phyloP scores from a whole-genome alignment of 2,329 filamentous ascomycete species.

The Didymella pomorum region DNA sequence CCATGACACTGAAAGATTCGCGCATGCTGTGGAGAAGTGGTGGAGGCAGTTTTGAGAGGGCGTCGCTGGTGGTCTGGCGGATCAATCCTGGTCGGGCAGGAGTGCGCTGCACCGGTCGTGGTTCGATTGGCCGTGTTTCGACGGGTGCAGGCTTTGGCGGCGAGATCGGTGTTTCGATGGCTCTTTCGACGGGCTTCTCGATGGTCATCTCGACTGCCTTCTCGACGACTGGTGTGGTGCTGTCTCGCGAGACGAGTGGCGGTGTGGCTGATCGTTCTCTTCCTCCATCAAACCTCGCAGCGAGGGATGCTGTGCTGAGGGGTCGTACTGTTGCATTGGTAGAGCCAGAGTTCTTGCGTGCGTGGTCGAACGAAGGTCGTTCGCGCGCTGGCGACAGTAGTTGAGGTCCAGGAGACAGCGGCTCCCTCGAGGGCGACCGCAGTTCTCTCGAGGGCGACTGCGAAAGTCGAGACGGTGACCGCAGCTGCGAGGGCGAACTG shows the following conservation, averaged over 20 bases:
- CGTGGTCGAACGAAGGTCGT: background rate
- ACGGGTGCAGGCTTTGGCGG: constrained; percentile 1
- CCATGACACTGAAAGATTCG: constrained; percentile 92
- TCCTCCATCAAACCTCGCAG: constrained; percentile 50
- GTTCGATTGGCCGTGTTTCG: background rate
- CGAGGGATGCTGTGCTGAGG: constrained; percentile 43
- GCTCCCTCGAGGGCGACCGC: constrained; percentile 32
- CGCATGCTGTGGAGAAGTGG: constrained; percentile 86
- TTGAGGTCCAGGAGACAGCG: constrained; percentile 35
- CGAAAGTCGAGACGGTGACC: constrained; percentile 24
- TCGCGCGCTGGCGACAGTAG: constrained; percentile 16
- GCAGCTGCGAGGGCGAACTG: constrained; percentile 39
- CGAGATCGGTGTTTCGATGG: background rate
- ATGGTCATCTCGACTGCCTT: constrained; percentile 26
- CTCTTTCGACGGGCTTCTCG: constrained; percentile 26
- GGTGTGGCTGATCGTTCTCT: constrained; percentile 36
- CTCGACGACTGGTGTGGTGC: background rate
- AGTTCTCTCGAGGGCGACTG: constrained; percentile 30
- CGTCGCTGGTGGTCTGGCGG: constrained; percentile 39
- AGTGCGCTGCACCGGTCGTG: constrained; percentile 11
- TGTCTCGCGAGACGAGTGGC: background rate
- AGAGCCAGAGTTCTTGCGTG: constrained; percentile 27
- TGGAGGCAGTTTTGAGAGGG: constrained; percentile 76
- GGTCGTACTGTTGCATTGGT: constrained; percentile 35
- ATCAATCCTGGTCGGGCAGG: constrained; percentile 36